These are phyloP conservation scores for Cucumis hystrix DNA, from an alignment of 306 rosid species.

Conservation along the genomic window DNA sequence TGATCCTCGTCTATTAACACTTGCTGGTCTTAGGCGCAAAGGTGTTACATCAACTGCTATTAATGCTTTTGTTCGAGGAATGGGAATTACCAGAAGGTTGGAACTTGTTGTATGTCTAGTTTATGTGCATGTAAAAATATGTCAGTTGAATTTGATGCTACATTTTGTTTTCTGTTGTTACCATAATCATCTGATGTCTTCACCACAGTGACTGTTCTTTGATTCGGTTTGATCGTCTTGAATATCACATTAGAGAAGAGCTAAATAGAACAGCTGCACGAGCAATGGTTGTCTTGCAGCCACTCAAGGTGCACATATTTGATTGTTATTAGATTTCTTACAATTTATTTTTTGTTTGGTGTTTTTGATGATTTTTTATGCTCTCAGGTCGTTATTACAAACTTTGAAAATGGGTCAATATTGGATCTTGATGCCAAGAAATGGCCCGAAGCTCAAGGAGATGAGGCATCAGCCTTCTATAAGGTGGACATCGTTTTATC, in stretches of 20 bases:
- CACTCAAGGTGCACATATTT: slow-evolving; percentile 57
- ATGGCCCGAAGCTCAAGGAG: slow-evolving; percentile 81
- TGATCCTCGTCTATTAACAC: slow-evolving; percentile 94
- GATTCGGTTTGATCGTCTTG: slow-evolving; percentile 79
- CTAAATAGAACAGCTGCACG: slow-evolving; percentile 70
- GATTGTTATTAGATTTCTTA: slow-evolving; percentile 6
- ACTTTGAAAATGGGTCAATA: slow-evolving; percentile 54
- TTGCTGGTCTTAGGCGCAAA: slow-evolving; percentile 86
- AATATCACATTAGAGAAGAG: slow-evolving; percentile 89
- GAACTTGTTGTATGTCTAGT: background rate
- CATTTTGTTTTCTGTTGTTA: background rate
- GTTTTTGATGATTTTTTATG: background rate
- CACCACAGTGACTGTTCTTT: slow-evolving; percentile 72
- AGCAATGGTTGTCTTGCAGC: slow-evolving; percentile 73
- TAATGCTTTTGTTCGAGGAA: slow-evolving; percentile 87
- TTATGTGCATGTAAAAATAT: background rate
- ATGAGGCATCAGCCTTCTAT: slow-evolving; percentile 60
- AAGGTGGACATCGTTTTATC: slow-evolving; percentile 40
- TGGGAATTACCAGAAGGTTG: slow-evolving; percentile 97
- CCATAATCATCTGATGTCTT: background rate
- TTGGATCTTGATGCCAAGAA: slow-evolving; percentile 72
- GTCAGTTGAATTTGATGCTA: background rate
- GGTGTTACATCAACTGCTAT: slow-evolving; percentile 79
- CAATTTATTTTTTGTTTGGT: background rate
- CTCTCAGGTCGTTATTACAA: slow-evolving; percentile 73